Evolutionary conservation across 2,329 filamentous ascomycete genomes (phyloP), one percentile per base, ranked within the genome.

Genomic region (Aspergillus sp.): DNA sequence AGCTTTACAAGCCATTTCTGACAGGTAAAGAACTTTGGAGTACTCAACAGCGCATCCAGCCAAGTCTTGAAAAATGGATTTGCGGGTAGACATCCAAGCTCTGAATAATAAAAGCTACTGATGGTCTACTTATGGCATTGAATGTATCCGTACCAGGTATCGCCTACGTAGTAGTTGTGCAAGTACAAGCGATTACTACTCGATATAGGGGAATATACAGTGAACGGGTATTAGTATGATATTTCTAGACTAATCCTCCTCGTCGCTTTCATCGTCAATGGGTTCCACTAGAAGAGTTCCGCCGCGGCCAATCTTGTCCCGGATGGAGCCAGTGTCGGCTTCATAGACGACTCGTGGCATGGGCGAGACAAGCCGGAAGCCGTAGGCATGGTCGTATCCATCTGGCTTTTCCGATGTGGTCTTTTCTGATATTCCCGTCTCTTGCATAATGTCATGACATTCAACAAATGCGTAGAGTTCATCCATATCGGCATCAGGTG

Each of bases 401-500:
- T 82, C 78, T 0, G 91, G 91, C 65, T 85, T 75, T 4, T 75
- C 68, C 1, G 73, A 72, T 33, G 77, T 71, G 15, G 75, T 72
- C 4, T 65, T 67, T 58, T 59, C 60, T 56, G 66, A 49, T 51
- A 61, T 34, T n/a, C 75, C 74, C 39, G 62, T 37, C 30, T 76
- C 74, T 37, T 82, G 74, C 3, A 92, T 66, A 5, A 89, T 66
- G 52, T 91, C 87, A 71, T 92, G 88, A 76, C 93, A 98, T 70
- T 99, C 95, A 2, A 98, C 92, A 76, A 96, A 97, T 0, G 93
- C 95, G 73, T 98, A 98, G 5, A 99, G 77, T 68, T 97, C 92
- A 71, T 98, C 93, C 39, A 98, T 79, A 2, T 83, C 81, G 0
- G 89, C 85, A n/a, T 85, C 80, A 1, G 82, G 79, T 0, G 80